Base-by-base conservation (phyloP, 176 grass and related monocot genomes). In the Raddia distichophylla region DNA sequence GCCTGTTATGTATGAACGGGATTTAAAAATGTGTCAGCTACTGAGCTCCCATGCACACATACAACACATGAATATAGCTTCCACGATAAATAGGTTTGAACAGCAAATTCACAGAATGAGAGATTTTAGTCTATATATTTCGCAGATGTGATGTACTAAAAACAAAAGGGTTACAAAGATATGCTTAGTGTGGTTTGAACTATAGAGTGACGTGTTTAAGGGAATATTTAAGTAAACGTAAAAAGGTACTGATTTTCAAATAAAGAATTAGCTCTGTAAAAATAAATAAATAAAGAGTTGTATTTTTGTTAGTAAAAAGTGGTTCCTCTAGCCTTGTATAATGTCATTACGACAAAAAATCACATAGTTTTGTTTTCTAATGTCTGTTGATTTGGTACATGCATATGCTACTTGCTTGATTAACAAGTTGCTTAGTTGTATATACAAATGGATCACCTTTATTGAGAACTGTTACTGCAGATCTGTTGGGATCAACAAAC, bases 1-100 rank as follows among this genome's bases (percentile, higher is more conserved):
- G 8, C 91, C 94, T 97, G 80, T 68, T 58, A 61, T 37, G 65
- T 5, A 77, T 43, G 52, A 55, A 56, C 45, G 82, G 57, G 46
- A 20, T 35, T 9, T 65, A 8, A 7, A 15, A 15, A 33, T 15
- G 40, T 19, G 15, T n/a, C 33, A 10, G 27, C 27, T 1, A 27
- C 27, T 27, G 27, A 27, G 11, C 13, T 45, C 54, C 6, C 67
- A 82, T 16, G 56, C 71, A 18, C 3, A 18, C 5, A 35, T 17
- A 22, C 15, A 2, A 40, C 58, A 18, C 53, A 55, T 8, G 54
- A n/a, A 19, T 53, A 5, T 55, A 55, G 8, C 6, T 47, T 46
- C 18, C n/a, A 45, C 22, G 56, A 40, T 46, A 51, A 62, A 33
- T 2, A 73, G 53, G 22, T 11, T 17, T 18, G 60, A 44, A 16